Evolutionary conservation across 2,329 filamentous ascomycete genomes (phyloP).

Genomic region (Talaromyces verruculosus): DNA sequence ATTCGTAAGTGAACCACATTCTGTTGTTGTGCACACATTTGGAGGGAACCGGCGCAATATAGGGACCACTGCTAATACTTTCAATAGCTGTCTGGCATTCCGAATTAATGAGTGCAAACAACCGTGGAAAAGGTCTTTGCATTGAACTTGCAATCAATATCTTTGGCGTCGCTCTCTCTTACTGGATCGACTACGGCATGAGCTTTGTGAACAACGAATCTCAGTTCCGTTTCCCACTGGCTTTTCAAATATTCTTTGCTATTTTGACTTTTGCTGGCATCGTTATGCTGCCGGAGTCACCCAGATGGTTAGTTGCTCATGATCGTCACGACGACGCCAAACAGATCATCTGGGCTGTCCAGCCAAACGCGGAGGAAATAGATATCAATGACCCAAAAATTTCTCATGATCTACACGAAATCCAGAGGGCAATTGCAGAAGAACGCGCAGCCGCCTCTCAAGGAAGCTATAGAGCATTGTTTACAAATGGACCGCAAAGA

Average conservation of each 20-base stretch:
- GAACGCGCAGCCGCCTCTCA: neutral
- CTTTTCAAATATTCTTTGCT: slow-evolving; percentile 24
- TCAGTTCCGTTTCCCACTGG: slow-evolving; percentile 28
- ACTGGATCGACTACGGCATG: slow-evolving; percentile 28
- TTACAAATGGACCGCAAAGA: slow-evolving; percentile 9
- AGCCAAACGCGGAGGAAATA: neutral
- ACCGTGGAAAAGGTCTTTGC: slow-evolving; percentile 11
- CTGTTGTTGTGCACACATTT: neutral
- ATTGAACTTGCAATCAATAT: slow-evolving; percentile 15
- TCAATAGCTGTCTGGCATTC: slow-evolving; percentile 26
- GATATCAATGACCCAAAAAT: slow-evolving; percentile 4
- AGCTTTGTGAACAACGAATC: slow-evolving; percentile 15
- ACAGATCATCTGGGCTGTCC: slow-evolving; percentile 9
- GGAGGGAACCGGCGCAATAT: neutral
- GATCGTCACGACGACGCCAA: slow-evolving; percentile 23
- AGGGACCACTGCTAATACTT: too few relatives aligned
- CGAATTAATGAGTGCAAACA: slow-evolving; percentile 18
- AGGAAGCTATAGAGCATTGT: slow-evolving; percentile 5
- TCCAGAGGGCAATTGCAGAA: slow-evolving; percentile 4
- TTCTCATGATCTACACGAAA: slow-evolving; percentile 4
- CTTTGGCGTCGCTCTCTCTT: slow-evolving; percentile 21
- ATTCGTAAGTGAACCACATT: slow-evolving; percentile 30
- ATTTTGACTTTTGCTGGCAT: slow-evolving; percentile 22
- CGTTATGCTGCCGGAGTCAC: slow-evolving; percentile 26
- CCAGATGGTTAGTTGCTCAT: slow-evolving; percentile 28